Conservation (phyloP, 73 alveolate species). For the Blepharisma stoltei region DNA sequence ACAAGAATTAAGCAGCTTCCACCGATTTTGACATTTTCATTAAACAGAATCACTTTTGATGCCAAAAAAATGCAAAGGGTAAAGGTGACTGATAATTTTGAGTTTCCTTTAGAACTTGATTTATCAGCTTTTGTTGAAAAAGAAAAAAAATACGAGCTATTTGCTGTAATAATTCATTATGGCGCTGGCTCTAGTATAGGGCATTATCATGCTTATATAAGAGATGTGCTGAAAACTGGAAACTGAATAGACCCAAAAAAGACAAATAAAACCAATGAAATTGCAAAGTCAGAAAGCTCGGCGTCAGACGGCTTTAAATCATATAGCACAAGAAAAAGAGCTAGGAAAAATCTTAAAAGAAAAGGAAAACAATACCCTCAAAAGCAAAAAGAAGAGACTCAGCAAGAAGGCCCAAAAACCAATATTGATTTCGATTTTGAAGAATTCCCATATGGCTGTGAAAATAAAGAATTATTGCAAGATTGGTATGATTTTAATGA, state of each 20-base stretch:
- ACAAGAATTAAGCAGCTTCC: conserved; percentile 85
- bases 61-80: conserved; percentile 80
- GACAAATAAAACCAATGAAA: conserved; percentile 40
- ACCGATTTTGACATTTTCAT: conserved; percentile 74
- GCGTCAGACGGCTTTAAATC: no score
- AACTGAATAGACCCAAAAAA: conserved; percentile 60
- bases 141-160: conserved; percentile 78
- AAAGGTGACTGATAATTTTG: conserved; percentile 85
- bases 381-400: conserved; percentile 31
- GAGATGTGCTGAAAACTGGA: conserved; percentile 94
- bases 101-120: conserved; percentile 93
- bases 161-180: conserved; percentile 91
- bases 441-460: conserved; percentile 36
- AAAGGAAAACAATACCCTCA: conserved; percentile 28
- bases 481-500: conserved; percentile 98
- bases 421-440: conserved; percentile 29
- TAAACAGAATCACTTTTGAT: conserved; percentile 90
- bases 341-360: conserved; percentile 35
- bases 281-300: conserved; percentile 12
- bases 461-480: conserved; percentile 65
- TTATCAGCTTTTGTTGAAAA: conserved; percentile 70
- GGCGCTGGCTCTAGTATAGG: conserved; percentile 97
- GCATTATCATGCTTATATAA: conserved; percentile 92
- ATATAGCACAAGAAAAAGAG: conserved; percentile 14
- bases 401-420: conserved; percentile 16